A percentile compares a stretch with the other conserved stretches of the same genome.
phyloP scores from a whole-genome alignment of 2,329 filamentous ascomycete species.

The Diaporthe sp. region DNA sequence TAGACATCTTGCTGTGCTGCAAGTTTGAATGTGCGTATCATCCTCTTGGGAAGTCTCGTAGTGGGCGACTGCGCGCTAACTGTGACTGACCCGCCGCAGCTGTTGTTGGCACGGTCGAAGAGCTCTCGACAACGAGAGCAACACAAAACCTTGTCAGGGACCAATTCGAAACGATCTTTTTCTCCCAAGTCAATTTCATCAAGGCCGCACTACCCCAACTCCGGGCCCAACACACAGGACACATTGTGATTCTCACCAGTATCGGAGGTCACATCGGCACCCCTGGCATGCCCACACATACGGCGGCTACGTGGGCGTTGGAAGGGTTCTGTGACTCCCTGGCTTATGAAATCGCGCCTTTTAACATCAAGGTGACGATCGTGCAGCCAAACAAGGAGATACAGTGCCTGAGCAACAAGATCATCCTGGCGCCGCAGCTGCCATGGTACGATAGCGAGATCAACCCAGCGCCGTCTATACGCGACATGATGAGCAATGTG shows the following conservation, averaged over 20 bases:
- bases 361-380: slow-evolving; percentile 96
- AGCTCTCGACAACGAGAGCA: slow-evolving; percentile 79
- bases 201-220: slow-evolving; percentile 87
- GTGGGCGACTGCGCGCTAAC: not conserved
- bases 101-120: slow-evolving; percentile 91
- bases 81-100: slow-evolving; percentile 61
- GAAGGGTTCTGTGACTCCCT: slow-evolving; percentile 97
- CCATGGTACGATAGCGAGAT: slow-evolving; percentile 73
- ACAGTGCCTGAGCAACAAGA: slow-evolving; percentile 85
- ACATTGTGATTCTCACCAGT: slow-evolving; percentile 90
- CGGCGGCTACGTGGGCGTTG: slow-evolving; percentile 92
- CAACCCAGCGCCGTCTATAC: slow-evolving; percentile 83
- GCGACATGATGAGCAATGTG: slow-evolving; percentile 85
- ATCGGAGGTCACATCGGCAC: slow-evolving; percentile 94
- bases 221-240: slow-evolving; percentile 84
- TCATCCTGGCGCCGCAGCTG: slow-evolving; percentile 86
- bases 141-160: slow-evolving; percentile 86
- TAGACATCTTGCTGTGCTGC: slow-evolving; percentile 93
- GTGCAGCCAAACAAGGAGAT: slow-evolving; percentile 97
- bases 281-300: slow-evolving; percentile 90
- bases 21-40: slow-evolving; percentile 79
- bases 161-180: slow-evolving; percentile 96
- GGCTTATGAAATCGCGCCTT: slow-evolving; percentile 95
- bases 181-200: slow-evolving; percentile 96
- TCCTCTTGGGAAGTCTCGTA: not conserved